Percentiles rank a stretch among this genome's conserved stretches.
Conservation (phyloP, 2,329 filamentous ascomycete genomes). For the Akanthomyces muscarius region DNA sequence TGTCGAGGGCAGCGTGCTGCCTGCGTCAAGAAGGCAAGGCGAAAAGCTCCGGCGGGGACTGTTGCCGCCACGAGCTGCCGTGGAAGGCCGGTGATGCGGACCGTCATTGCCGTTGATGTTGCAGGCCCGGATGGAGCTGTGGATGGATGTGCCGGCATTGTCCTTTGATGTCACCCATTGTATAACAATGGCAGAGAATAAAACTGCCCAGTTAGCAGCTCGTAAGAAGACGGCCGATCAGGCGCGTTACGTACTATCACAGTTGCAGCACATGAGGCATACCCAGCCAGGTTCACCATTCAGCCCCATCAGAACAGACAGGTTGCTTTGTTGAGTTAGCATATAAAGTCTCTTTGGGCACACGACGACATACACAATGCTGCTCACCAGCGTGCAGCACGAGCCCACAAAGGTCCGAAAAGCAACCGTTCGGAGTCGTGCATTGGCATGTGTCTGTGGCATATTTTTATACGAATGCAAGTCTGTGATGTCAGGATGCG, state of each 20-base stretch:
- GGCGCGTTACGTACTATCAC: conserved; percentile 46
- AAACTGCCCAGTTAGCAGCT: conserved; percentile 36
- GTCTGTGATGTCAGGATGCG: conserved; percentile 31
- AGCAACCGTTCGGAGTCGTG: conserved; percentile 48
- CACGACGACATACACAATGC: conserved; percentile 45
- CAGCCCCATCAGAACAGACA: conserved; percentile 54
- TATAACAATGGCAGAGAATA: conserved; percentile 58
- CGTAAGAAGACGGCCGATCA: neutral
- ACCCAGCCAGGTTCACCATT: conserved; percentile 62
- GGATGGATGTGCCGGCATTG: conserved; percentile 33
- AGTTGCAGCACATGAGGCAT: conserved; percentile 62
- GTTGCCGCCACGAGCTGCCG: neutral
- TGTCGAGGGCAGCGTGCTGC: conserved; percentile 9
- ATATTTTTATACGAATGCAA: conserved; percentile 52
- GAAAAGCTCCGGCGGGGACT: neutral
- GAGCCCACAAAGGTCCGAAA: conserved; percentile 58
- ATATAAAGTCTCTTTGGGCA: too few species aligned
- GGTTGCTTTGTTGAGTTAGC: conserved; percentile 41
- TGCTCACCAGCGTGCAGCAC: conserved; percentile 53
- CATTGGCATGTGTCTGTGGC: conserved; percentile 36
- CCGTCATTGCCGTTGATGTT: conserved; percentile 12
- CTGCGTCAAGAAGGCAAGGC: neutral
- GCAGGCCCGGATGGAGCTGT: conserved; percentile 16
- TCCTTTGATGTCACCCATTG: conserved; percentile 55
- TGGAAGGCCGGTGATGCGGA: neutral